Conservation (phyloP, 495 filamentous ascomycete species). For the Hypoxylon fragiforme region DNA sequence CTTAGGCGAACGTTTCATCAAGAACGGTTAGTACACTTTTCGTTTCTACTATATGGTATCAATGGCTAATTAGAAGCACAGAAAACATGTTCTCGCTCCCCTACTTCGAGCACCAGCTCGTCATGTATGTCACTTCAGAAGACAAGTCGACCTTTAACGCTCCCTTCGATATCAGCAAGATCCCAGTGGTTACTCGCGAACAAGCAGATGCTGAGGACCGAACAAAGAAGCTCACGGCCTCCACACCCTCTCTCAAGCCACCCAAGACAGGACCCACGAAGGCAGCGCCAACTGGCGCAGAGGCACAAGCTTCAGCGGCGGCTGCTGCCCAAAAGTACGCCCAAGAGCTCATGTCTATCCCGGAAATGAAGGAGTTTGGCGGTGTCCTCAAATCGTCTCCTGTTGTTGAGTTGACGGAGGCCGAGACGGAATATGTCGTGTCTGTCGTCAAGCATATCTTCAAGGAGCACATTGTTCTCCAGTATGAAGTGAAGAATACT, state of each 20-base stretch:
- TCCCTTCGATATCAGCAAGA: conserved; percentile 86
- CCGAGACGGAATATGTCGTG: conserved; percentile 97
- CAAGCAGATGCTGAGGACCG: conserved; percentile 96
- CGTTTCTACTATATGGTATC: conserved; percentile 35
- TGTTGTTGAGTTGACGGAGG: conserved; percentile 88
- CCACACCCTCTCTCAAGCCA: conserved; percentile 92
- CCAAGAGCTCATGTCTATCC: conserved; percentile 81
- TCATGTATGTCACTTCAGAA: conserved; percentile 94
- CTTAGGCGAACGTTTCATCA: conserved; percentile 79
- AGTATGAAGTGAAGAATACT: conserved; percentile 98
- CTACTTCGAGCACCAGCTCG: conserved; percentile 93
- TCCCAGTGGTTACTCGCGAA: conserved; percentile 94
- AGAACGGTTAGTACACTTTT: conserved; percentile 68
- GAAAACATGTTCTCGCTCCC: conserved; percentile 91
- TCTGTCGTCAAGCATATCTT: conserved; percentile 94
- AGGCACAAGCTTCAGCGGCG: conserved; percentile 69
- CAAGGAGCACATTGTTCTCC: conserved; percentile 92
- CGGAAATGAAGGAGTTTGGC: conserved; percentile 88
- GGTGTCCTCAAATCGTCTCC: conserved; percentile 84
- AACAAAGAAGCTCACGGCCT: conserved; percentile 90
- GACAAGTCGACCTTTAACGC: conserved; percentile 79
- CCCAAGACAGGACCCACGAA: conserved; percentile 84
- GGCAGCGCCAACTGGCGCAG: conserved; percentile 66
- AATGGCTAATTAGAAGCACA: conserved; percentile 38
- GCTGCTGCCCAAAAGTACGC: conserved; percentile 85